Evolutionary conservation across 179 eudicot species (phyloP).

Genomic region (Sideroxylon spinosum): DNA sequence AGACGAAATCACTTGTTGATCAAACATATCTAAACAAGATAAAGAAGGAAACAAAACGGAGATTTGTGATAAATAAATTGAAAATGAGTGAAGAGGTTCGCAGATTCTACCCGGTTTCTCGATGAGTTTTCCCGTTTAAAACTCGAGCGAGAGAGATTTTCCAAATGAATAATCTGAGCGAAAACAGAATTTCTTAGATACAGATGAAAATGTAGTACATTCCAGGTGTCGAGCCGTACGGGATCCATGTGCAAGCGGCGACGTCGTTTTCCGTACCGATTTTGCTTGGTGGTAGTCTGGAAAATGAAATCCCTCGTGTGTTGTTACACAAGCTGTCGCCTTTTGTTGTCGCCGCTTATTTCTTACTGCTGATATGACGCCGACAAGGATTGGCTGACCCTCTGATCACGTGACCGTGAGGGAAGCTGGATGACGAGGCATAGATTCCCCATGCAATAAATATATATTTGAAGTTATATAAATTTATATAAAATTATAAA

Average conservation of each 20-base stretch:
- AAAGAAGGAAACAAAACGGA: too few relatives aligned
- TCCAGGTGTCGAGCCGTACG: not conserved
- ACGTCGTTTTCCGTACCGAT: not conserved
- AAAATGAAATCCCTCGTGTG: not conserved
- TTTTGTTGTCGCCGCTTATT: not conserved
- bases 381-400: not conserved
- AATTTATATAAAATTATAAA: too few relatives aligned
- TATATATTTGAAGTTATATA: too few relatives aligned
- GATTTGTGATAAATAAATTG: too few relatives aligned
- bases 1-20: not conserved
- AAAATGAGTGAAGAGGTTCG: not conserved
- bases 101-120: not conserved
- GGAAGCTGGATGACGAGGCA: not conserved
- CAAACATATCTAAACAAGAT: not conserved
- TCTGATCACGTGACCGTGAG: not conserved
- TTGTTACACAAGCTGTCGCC: not conserved
- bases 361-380: not conserved
- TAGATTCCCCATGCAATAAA: too few relatives aligned
- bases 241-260: not conserved
- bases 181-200: not conserved
- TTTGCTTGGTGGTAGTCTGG: slow-evolving; percentile 18
- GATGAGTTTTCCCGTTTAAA: not conserved
- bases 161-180: not conserved
- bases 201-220: not conserved
- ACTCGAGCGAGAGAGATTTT: not conserved